Evolutionary conservation across 208 protist genomes (phyloP), one percentile per base, ranked within the genome.

Genomic region (Porcisia hertigi): DNA sequence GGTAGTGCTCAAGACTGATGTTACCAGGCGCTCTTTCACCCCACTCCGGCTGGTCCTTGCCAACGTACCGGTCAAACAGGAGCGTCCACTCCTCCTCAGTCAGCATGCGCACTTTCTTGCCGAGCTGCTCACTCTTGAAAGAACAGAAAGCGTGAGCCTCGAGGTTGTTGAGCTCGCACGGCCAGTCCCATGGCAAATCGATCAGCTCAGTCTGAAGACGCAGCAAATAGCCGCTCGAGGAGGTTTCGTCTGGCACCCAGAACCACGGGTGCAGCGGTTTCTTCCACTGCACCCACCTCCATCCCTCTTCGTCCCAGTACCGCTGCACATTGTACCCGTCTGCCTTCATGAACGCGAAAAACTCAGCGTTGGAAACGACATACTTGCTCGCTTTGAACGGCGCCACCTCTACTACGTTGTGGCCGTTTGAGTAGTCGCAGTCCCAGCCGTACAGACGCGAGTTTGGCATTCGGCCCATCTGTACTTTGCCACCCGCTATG

Each of bases 221-320:
- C 74, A 98, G 85, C 49, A 85, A 83, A 84, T 92, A 98, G 41
- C 93, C 93, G 66, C 89, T 81, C 14, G 86, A 83, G 47, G 88
- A 85, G 39, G 73, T 70, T 55, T 90, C 92, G 73, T 95, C 90
- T 62, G 77, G 82, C 36, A 97, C 89, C 98, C 98, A 99, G 83
- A 99, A 99, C 78, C 90, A 94, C 59, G 98, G 98, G 71, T 92
- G 88, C 59, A 88, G 73, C 30, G 95, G 91, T 66, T 98, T 94
- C 77, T 86, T 91, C 95, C 94, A 98, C 67, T 88, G 86, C 64
- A 92, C 89, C 98, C 98, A 99, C n/a, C 71, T 84, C 97, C 97
- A 99, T n/a, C 98, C 98, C 84, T 99, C 98, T 70, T 97, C 95
- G 71, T 98, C 94, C 98, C 98, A 99, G 81, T 93, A 98, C 67